Percentiles rank a stretch among this genome's conserved stretches.
phyloP scores from a whole-genome alignment of 2,329 filamentous ascomycete species.

The Lecanoromycetidae sp. region DNA sequence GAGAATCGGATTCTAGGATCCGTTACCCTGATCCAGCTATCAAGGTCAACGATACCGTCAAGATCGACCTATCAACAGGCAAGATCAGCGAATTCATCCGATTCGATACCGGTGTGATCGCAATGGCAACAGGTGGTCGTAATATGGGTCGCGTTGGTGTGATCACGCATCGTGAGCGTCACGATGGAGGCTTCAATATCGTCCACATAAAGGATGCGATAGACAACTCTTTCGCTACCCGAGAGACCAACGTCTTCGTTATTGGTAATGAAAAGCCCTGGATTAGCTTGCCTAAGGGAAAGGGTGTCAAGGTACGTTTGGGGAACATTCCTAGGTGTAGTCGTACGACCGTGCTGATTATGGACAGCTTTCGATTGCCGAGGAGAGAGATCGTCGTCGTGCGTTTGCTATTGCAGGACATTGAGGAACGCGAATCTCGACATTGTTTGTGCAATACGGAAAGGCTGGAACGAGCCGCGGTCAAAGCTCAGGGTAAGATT shows the following conservation, averaged over 20 bases:
- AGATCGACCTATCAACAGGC: conserved; percentile 92
- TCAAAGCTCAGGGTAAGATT: neutral
- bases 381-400: conserved; percentile 45
- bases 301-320: conserved; percentile 75
- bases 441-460: neutral
- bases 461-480: neutral
- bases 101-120: conserved; percentile 96
- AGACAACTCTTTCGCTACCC: conserved; percentile 99
- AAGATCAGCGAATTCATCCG: conserved; percentile 98
- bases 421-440: conserved; percentile 20
- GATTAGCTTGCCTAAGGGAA: conserved; percentile 97
- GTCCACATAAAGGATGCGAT: conserved; percentile 99
- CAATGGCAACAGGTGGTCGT: conserved; percentile 98
- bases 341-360: neutral
- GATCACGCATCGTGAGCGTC: conserved; percentile 98
- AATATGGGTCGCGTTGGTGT: conserved; percentile 99
- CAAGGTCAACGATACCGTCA: conserved; percentile 99
- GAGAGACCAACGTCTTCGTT: conserved; percentile 99
- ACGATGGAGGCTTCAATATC: conserved; percentile 99
- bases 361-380: conserved; percentile 27
- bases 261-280: conserved; percentile 98
- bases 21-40: conserved; percentile 96
- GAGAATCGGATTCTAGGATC: conserved; percentile 53
- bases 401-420: conserved; percentile 38
- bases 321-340: neutral